Percentiles rank a stretch among this genome's conserved stretches.
Evolutionary conservation across 2,329 filamentous ascomycete species (phyloP).

Genomic region (Colletotrichum tanaceti): DNA sequence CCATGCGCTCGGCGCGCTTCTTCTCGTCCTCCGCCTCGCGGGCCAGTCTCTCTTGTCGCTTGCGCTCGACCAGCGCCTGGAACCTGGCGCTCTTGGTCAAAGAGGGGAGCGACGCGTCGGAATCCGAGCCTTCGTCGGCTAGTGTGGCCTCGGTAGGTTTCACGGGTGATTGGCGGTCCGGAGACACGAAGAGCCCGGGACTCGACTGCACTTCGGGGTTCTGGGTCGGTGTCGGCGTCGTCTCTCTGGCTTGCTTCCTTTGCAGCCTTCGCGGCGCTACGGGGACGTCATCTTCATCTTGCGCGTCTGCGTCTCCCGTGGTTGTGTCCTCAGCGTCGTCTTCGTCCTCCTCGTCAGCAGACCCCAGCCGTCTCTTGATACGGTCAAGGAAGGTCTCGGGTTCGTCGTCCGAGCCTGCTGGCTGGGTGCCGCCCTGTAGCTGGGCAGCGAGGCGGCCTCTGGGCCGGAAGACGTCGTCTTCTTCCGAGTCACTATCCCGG

Average conservation of each 20-base stretch:
- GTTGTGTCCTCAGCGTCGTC: slow-evolving; percentile 47
- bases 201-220: slow-evolving; percentile 45
- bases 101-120: slow-evolving; percentile 61
- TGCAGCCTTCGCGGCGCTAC: slow-evolving; percentile 55
- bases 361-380: slow-evolving; percentile 57
- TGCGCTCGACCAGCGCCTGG: slow-evolving; percentile 77
- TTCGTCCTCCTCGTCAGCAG: slow-evolving; percentile 43
- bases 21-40: slow-evolving; percentile 70
- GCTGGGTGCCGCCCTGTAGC: slow-evolving; percentile 60
- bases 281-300: slow-evolving; percentile 56
- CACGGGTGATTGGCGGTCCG: slow-evolving; percentile 51
- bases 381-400: slow-evolving; percentile 55
- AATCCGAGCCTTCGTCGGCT: slow-evolving; percentile 52
- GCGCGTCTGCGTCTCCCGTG: slow-evolving; percentile 47
- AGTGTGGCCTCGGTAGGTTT: slow-evolving; percentile 41
- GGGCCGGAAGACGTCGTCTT: slow-evolving; percentile 58
- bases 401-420: slow-evolving; percentile 42
- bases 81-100: slow-evolving; percentile 71
- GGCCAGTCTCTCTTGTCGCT: slow-evolving; percentile 76
- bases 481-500: slow-evolving; percentile 42
- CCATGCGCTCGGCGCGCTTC: slow-evolving; percentile 58
- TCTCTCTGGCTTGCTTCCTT: slow-evolving; percentile 50
- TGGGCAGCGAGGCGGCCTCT: slow-evolving; percentile 73
- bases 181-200: slow-evolving; percentile 69
- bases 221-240: slow-evolving; percentile 49